Conservation (phyloP, 768 basidiomycete species). For the Paxillus ammoniavirescens region DNA sequence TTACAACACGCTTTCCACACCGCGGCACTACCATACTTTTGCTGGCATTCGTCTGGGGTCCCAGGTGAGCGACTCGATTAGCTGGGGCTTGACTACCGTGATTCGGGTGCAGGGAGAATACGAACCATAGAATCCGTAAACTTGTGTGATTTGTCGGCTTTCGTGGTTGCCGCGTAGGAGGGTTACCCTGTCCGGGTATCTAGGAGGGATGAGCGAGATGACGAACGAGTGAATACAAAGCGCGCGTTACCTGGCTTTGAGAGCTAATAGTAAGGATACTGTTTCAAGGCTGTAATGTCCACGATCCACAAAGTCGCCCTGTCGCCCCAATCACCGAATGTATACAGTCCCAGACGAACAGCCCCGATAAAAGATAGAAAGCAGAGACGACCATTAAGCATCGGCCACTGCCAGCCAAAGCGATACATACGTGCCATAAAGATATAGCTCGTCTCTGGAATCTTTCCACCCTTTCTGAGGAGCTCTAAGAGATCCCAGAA, state of each 20-base stretch:
- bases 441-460: constrained; percentile 89
- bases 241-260: constrained; percentile 78
- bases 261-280: constrained; percentile 79
- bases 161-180: constrained; percentile 95
- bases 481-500: constrained; percentile 97
- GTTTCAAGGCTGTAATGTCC: constrained; percentile 97
- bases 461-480: constrained; percentile 78
- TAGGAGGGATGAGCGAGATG: constrained; percentile 29
- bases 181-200: constrained; percentile 92
- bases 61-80: not conserved
- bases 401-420: constrained; percentile 21
- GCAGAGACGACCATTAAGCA: constrained; percentile 24
- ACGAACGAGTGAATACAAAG: not conserved
- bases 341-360: not conserved
- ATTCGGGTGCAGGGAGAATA: not conserved
- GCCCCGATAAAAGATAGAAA: not conserved
- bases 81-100: not conserved
- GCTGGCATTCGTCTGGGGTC: constrained; percentile 86
- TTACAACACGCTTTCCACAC: constrained; percentile 98
- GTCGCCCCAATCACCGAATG: not conserved
- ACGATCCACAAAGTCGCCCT: constrained; percentile 98
- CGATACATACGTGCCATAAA: constrained; percentile 83
- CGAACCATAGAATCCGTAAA: constrained; percentile 95
- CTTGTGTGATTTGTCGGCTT: constrained; percentile 96
- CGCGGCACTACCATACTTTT: constrained; percentile 92